phyloP scores from a whole-genome alignment of 1,284 basidiomycete species.

The Uromyces viciae-fabae region DNA sequence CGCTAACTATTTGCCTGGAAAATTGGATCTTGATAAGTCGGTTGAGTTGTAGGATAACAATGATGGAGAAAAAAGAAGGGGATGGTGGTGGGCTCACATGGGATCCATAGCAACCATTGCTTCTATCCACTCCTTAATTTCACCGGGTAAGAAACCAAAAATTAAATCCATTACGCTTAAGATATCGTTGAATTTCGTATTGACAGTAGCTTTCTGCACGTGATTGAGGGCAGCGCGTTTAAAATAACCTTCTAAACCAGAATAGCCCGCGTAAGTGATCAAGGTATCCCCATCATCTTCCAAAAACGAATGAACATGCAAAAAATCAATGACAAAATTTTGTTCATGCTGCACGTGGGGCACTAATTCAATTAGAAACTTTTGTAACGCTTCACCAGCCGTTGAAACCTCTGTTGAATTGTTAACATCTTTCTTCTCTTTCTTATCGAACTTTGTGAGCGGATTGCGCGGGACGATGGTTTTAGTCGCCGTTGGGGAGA shows the following conservation, averaged over 20 bases:
- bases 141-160: constrained; percentile 82
- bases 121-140: constrained; percentile 81
- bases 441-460: constrained; percentile 16
- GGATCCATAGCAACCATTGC: constrained; percentile 69
- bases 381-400: constrained; percentile 65
- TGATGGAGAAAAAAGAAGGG: not conserved
- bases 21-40: not conserved
- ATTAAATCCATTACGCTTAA: constrained; percentile 87
- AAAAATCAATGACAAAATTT: constrained; percentile 82
- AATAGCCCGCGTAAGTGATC: constrained; percentile 87
- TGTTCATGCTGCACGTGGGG: constrained; percentile 76
- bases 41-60: not conserved
- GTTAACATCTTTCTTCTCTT: constrained; percentile 32
- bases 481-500: constrained; percentile 11
- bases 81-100: constrained; percentile 62
- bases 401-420: constrained; percentile 38
- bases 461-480: constrained; percentile 6
- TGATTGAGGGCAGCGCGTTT: constrained; percentile 71
- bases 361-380: constrained; percentile 71
- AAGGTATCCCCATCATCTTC: constrained; percentile 62
- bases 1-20: constrained; percentile 75
- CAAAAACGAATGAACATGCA: constrained; percentile 74
- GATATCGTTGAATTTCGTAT: constrained; percentile 70
- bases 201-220: constrained; percentile 58
- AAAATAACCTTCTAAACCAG: constrained; percentile 90